Conservation (phyloP, 495 filamentous ascomycete species). For the Penicillium coprophilum region DNA sequence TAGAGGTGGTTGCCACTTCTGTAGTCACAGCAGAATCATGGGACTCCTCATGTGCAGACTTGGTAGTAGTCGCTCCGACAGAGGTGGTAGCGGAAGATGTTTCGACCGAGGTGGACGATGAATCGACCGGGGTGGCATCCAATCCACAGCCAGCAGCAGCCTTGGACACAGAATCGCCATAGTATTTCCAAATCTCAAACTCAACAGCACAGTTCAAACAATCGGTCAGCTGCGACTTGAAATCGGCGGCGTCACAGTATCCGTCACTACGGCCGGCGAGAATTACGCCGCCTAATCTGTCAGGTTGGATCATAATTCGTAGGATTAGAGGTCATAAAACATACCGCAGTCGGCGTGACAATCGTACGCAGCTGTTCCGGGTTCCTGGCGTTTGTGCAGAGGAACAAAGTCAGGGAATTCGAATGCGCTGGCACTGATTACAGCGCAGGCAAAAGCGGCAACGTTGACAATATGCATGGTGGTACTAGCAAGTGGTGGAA, state of each 20-base stretch:
- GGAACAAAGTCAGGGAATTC: neutral
- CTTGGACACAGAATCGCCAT: slow-evolving; percentile 35
- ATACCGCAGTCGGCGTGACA: slow-evolving; percentile 53
- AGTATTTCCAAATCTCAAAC: slow-evolving; percentile 50
- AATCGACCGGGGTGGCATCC: slow-evolving; percentile 36
- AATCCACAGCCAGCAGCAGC: slow-evolving; percentile 39
- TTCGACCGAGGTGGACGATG: slow-evolving; percentile 32
- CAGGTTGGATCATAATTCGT: neutral
- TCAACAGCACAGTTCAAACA: slow-evolving; percentile 49
- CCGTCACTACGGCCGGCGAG: slow-evolving; percentile 29
- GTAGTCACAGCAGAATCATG: neutral
- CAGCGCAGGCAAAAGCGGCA: neutral
- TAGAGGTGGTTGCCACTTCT: neutral
- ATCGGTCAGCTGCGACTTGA: slow-evolving; percentile 38
- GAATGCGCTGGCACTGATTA: neutral
- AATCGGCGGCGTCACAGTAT: slow-evolving; percentile 43
- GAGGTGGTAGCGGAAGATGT: slow-evolving; percentile 18
- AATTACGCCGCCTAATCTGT: slow-evolving; percentile 41
- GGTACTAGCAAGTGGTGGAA: neutral
- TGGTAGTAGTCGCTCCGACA: slow-evolving; percentile 7
- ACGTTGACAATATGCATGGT: slow-evolving; percentile 14
- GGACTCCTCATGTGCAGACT: neutral
- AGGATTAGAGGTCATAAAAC: slow-evolving; percentile 3
- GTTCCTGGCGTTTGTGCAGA: slow-evolving; percentile 15
- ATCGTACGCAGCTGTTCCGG: slow-evolving; percentile 45